phyloP scores from a whole-genome alignment of 73 alveolate species.

The Tetrahymena thermophila region DNA sequence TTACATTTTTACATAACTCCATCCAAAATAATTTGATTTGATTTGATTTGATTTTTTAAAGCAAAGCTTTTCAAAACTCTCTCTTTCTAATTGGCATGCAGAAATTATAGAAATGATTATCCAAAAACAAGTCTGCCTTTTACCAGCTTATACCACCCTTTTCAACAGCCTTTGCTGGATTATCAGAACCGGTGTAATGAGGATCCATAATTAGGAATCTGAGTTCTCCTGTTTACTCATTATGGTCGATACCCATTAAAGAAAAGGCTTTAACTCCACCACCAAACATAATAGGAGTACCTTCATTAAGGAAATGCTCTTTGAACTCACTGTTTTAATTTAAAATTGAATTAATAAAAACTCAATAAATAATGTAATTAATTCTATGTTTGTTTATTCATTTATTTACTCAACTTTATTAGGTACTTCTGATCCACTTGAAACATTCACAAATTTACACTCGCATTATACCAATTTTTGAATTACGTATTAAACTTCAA shows the following conservation, averaged over 20 bases:
- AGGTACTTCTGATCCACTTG: constrained; percentile 39
- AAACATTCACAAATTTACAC: constrained; percentile 70
- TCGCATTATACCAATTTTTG: constrained; percentile 59
- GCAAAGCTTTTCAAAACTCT: not conserved
- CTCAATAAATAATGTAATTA: not conserved
- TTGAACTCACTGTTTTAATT: constrained; percentile 71
- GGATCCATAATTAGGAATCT: constrained; percentile 91
- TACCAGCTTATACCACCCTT: constrained; percentile 93
- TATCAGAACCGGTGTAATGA: constrained; percentile 87
- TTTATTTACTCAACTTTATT: not conserved
- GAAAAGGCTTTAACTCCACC: constrained; percentile 94
- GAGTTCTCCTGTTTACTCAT: constrained; percentile 72
- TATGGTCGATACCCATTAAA: constrained; percentile 83
- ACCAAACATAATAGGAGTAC: constrained; percentile 94
- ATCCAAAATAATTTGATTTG: too few relatives aligned
- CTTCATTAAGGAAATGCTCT: constrained; percentile 76
- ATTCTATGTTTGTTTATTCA: too few relatives aligned
- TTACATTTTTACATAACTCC: too few relatives aligned
- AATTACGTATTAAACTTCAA: constrained; percentile 79
- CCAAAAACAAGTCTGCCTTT: constrained; percentile 75
- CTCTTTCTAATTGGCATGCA: constrained; percentile 64
- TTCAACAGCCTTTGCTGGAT: constrained; percentile 60
- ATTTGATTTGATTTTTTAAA: too few relatives aligned
- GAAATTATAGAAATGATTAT: constrained; percentile 79
- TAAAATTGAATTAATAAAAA: not conserved